A percentile compares a stretch with the other conserved stretches of the same genome.
phyloP scores from a whole-genome alignment of 208 protist species.

The Trypanosoma lewisi region DNA sequence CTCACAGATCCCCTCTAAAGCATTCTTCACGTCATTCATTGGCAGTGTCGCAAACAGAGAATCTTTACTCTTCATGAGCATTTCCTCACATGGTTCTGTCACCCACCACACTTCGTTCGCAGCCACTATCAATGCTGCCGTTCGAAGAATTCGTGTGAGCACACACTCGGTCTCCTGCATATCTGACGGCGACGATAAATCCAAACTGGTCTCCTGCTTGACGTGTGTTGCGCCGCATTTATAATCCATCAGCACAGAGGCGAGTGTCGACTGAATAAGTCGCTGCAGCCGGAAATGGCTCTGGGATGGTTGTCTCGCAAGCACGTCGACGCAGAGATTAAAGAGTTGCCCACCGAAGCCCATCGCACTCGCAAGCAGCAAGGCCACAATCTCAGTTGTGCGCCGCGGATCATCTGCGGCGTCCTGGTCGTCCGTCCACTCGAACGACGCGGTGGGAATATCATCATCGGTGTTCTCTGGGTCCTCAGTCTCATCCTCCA shows the following conservation, averaged over 20 bases:
- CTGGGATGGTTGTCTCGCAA: neutral
- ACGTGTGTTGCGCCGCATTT: constrained; percentile 3
- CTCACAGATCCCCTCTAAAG: neutral
- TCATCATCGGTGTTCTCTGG: neutral
- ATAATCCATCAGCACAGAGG: constrained; percentile 1
- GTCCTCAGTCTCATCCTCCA: neutral
- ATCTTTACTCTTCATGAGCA: neutral
- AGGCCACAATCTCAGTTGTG: neutral
- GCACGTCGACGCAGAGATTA: neutral
- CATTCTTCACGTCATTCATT: neutral
- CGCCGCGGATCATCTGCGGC: neutral
- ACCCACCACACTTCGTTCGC: neutral
- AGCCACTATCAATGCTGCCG: neutral
- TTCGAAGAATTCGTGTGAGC: neutral
- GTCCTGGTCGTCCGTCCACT: too few relatives aligned
- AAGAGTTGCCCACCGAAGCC: constrained; percentile 6
- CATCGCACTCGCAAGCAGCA: neutral
- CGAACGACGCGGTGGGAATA: neutral
- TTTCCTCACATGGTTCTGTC: neutral
- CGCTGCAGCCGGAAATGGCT: neutral
- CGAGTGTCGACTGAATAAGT: neutral
- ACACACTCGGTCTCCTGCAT: neutral
- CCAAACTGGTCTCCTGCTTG: neutral
- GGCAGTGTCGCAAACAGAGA: neutral
- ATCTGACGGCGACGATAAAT: neutral